Base-by-base conservation (phyloP, 164 flowering plant species). In the Vitis cinerea region DNA sequence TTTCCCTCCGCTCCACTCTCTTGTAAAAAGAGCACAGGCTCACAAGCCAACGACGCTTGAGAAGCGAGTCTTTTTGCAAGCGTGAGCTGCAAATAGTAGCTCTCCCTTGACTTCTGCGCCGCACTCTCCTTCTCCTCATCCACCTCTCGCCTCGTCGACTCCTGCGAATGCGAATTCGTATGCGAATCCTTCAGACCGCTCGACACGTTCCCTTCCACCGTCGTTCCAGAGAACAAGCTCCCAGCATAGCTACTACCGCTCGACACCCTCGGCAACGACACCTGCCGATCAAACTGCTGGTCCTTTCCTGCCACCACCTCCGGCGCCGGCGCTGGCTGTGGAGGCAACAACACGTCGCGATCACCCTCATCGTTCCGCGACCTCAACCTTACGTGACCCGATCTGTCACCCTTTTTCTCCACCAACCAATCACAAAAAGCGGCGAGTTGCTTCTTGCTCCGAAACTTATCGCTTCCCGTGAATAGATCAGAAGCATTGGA, bases 171-270 rank as follows among this genome's bases (percentile, higher is more conserved):
- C 65, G 49, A 60, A 54, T 65, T 67, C 10, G 61, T 11, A 9
- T 68, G 73, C 9, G 72, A 65, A 14, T 77, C 83, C 71, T 80
- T 81, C 15, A 68, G 78, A 37, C 78, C 88, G 58, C 74, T 60
- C 10, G 83, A 77, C 9, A 71, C 67, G 56, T 76, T 81, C 23
- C 86, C 88, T 27, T 86, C 92, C 59, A 80, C 44, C 11, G 89
- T 83, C 9, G 85, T 84, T n/a, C 81, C 83, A 0, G 98, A 89
- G 59, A 91, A 86, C 78, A 88, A 74, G 69, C 95, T 93, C 63
- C 89, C 91, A 0, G 85, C 89, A 53, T 76, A 92, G 67, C 94
- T 89, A 59, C 89, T 83, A 44, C 77, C 87, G 64, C 90, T 85
- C 6, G 93, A 90, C 4, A 84, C n/a, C 73, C 89, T 76, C 72